These are phyloP conservation scores for Musa schizocarpa DNA, from an alignment of 176 grass and related monocot species.

Conservation along the genomic window DNA sequence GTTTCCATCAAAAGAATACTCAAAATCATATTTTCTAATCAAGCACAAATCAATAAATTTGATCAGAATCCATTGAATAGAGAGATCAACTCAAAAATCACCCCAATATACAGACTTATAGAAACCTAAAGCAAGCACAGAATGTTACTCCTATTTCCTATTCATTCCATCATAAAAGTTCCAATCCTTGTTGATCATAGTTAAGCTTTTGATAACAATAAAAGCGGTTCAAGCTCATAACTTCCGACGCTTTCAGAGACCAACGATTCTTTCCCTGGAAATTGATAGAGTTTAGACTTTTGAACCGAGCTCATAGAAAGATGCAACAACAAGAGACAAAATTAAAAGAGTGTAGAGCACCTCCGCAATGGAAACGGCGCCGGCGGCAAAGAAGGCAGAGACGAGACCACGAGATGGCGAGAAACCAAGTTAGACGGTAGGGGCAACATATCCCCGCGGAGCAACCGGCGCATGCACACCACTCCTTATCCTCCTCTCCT, in stretches of 20 bases:
- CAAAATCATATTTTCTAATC: not conserved
- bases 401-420: constrained; percentile 31
- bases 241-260: not conserved
- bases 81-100: not conserved
- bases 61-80: not conserved
- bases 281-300: too few relatives aligned
- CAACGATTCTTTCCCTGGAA: too few relatives aligned
- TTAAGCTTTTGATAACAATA: not conserved
- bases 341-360: constrained; percentile 10
- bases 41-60: not conserved
- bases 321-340: too few relatives aligned
- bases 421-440: constrained; percentile 1
- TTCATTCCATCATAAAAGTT: too few relatives aligned
- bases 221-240: not conserved
- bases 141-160: too few relatives aligned
- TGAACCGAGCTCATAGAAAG: too few relatives aligned
- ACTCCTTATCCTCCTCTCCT: not conserved
- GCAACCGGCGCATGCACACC: constrained; percentile 3
- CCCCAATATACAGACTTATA: too few relatives aligned
- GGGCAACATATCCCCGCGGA: constrained; percentile 25
- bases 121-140: too few relatives aligned
- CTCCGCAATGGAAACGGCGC: constrained; percentile 42
- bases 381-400: constrained; percentile 26
- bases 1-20: not conserved
- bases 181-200: not conserved